phyloP scores from a whole-genome alignment of 805 yeast genomes.

The Zygotorulaspora danielsina region DNA sequence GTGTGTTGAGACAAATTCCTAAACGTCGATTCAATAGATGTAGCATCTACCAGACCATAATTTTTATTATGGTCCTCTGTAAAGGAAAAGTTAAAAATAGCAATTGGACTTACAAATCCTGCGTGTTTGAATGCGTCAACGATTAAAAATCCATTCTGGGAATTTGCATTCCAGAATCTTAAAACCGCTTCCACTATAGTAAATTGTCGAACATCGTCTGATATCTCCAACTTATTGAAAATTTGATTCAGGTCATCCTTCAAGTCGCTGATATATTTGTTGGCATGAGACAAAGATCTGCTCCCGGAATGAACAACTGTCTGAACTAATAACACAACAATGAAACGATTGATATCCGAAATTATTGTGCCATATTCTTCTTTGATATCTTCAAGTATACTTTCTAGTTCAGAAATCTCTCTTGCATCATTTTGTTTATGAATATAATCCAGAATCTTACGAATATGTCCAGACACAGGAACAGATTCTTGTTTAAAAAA shows the following conservation, averaged over 20 bases:
- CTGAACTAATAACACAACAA: constrained; percentile 62
- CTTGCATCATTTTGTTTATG: constrained; percentile 35
- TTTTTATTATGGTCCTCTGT: constrained; percentile 31
- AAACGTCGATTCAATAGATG: constrained; percentile 43
- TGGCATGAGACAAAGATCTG: constrained; percentile 77
- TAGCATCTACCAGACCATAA: constrained; percentile 41
- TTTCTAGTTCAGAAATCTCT: constrained; percentile 31
- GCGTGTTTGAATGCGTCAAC: constrained; percentile 48
- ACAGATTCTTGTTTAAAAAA: constrained; percentile 38
- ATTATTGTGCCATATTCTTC: constrained; percentile 32
- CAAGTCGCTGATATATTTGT: constrained; percentile 47
- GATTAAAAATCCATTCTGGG: constrained; percentile 60
- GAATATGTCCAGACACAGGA: constrained; percentile 38
- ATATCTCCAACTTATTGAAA: constrained; percentile 29
- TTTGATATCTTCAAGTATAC: constrained; percentile 31
- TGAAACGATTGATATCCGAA: constrained; percentile 40
- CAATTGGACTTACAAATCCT: constrained; percentile 40
- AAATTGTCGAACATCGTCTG: constrained; percentile 33
- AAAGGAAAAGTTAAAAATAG: constrained; percentile 45
- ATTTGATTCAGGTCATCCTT: constrained; percentile 37
- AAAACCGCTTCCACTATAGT: constrained; percentile 55
- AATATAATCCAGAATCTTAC: constrained; percentile 37
- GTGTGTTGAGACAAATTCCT: constrained; percentile 35
- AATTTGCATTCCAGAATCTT: constrained; percentile 60
- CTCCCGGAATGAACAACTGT: constrained; percentile 78